phyloP scores from a whole-genome alignment of 2,329 filamentous ascomycete genomes.

The Ramichloridium luteum region DNA sequence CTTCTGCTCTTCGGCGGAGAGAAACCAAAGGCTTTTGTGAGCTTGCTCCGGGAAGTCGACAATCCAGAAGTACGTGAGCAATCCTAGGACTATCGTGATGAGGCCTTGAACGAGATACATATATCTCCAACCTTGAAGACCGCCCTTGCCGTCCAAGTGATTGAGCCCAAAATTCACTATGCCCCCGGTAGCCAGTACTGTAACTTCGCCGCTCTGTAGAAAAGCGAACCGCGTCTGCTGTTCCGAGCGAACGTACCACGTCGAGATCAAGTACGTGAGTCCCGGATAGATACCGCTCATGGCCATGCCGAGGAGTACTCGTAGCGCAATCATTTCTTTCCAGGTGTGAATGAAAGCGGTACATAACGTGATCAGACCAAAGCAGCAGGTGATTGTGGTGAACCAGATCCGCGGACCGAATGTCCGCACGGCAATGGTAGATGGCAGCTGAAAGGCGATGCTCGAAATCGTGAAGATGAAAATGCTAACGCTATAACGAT shows the following conservation, averaged over 20 bases:
- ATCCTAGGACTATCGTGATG: conserved; percentile 45
- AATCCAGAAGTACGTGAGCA: conserved; percentile 58
- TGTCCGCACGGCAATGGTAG: conserved; percentile 52
- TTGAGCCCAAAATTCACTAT: conserved; percentile 61
- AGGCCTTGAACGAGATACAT: conserved; percentile 57
- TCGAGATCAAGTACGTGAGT: conserved; percentile 39
- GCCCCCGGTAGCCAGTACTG: conserved; percentile 51
- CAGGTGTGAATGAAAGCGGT: conserved; percentile 57
- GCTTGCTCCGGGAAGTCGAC: conserved; percentile 55
- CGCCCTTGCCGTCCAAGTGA: conserved; percentile 43
- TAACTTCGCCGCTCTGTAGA: conserved; percentile 52
- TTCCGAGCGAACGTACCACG: conserved; percentile 52
- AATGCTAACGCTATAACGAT: conserved; percentile 56
- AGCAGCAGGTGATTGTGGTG: conserved; percentile 44
- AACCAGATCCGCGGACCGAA: conserved; percentile 55
- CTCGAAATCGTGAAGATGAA: conserved; percentile 61
- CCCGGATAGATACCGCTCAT: conserved; percentile 46
- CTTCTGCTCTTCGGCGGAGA: conserved; percentile 43
- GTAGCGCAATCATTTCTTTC: conserved; percentile 56
- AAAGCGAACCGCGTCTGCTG: conserved; percentile 55
- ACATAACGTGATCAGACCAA: conserved; percentile 54
- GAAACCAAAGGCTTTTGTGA: conserved; percentile 44
- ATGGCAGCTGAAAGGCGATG: conserved; percentile 56
- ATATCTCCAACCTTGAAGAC: conserved; percentile 53
- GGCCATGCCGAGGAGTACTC: conserved; percentile 52